Base-by-base conservation (phyloP, 768 basidiomycete species). In the Lactifluus pinguis region DNA sequence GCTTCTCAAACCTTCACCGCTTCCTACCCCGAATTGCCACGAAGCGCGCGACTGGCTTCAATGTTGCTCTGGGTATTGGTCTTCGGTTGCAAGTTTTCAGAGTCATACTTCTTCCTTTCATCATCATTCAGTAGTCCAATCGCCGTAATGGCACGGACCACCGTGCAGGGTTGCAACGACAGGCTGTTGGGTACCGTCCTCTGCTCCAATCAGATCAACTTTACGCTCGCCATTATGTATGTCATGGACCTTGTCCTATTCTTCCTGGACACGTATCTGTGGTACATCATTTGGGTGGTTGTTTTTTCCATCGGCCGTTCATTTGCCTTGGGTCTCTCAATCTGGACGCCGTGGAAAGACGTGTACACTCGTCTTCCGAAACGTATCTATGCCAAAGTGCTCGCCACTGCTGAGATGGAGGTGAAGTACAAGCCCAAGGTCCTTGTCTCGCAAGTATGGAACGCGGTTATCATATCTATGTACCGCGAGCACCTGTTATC, bases 341-440 rank as follows among this genome's bases (percentile, higher is more conserved):
- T 99, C 65, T 99, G 97, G 97, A 98, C 97, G 0, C 97, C 97
- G 0, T 99, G 97, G 97, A 89, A 89, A 74, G 95, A 98, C 68
- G 92, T 98, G 59, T 99, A 86, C 72, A 93, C 93, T 15, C 81
- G 97, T 55, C 78, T 99, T 69, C 97, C 97, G 8, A 99, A 98
- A 79, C 82, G 97, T 49, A 98, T 99, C 63, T 99, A 97, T 72
- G 94, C 95, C 65, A 99, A 99, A 77, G 75, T 99, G 34, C 77
- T 99, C 57, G 93, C 97, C 19, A 98, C 95, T 0, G 84, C 81
- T 2, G 95, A 98, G 70, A 98, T 98, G 97, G 97, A 99, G 72
- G 85, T 97, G 74, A 98, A 98, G 75, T 99, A 98, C 78, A 98
- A 98, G 75, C 97, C 97, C 60, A 99, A 99, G 80, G 87, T 99